Percentiles rank a stretch among this genome's conserved stretches.
Conservation (phyloP, 768 basidiomycete genomes). For the Boletus pseudo-olivaceus region DNA sequence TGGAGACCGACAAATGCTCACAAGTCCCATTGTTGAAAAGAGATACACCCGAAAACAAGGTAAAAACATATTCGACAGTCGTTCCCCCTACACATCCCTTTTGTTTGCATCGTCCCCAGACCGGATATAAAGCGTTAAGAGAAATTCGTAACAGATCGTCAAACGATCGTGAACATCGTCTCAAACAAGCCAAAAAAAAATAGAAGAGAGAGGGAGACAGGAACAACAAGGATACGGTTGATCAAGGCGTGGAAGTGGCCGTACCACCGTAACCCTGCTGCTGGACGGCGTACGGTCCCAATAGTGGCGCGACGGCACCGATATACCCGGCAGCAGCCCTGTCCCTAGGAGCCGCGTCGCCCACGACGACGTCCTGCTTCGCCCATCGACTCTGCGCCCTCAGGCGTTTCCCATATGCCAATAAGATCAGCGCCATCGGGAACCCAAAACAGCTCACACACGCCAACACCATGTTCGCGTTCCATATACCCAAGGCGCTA, state of each 20-base stretch:
- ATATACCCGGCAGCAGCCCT: not conserved
- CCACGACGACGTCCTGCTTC: slow-evolving; percentile 13
- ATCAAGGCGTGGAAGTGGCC: not conserved
- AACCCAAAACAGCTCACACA: slow-evolving; percentile 24
- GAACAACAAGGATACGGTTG: not conserved
- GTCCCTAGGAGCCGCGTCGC: not conserved
- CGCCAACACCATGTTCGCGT: slow-evolving; percentile 20
- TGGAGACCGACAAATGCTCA: no score
- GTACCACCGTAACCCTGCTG: slow-evolving; percentile 18
- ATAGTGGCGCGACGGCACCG: slow-evolving; percentile 10
- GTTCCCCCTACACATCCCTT: no score
- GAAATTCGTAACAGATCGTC: not conserved
- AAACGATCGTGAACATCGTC: not conserved
- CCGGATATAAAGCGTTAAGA: no score
- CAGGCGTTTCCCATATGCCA: slow-evolving; percentile 21
- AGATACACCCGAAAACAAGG: no score
- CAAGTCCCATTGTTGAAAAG: no score
- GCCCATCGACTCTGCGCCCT: slow-evolving; percentile 27
- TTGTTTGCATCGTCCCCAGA: no score
- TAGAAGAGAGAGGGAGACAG: not conserved
- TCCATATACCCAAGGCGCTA: slow-evolving; percentile 12
- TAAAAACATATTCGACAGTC: no score
- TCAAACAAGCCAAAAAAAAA: not conserved
- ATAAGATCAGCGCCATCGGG: slow-evolving; percentile 16
- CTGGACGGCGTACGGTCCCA: slow-evolving; percentile 7